Evolutionary conservation across 1,139 yeast genomes (phyloP), one percentile per base, ranked within the genome.

Genomic region (Suhomyces kunorum): DNA sequence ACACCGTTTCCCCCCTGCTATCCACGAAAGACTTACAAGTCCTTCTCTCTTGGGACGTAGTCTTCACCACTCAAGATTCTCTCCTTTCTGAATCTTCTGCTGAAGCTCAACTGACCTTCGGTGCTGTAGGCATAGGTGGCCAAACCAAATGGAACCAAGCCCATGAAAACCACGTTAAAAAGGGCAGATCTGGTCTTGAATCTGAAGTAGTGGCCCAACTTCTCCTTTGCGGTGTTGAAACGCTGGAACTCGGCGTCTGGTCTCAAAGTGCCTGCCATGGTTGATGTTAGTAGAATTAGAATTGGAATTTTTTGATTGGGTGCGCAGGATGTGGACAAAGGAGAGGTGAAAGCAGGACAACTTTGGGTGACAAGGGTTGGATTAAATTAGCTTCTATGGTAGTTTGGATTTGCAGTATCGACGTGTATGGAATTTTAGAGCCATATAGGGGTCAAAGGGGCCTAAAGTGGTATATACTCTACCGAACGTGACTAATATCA

Each of bases 11-110:
- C 30, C 4, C 8, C 13, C 8, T 12, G 12, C 8, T 5, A 2
- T 27, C 9, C 30, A 27, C 13, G 12, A 16, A 27, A 6, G 18
- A 11, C 23, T 55, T 59, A 69, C 60, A 71, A 69, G 51, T 71
- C 75, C 55, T 71, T 71, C 43, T 62, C 64, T 61, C 77, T 70
- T 48, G 77, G 77, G 42, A 62, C 64, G 50, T 71, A 72, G 28
- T 68, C 71, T 41, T 62, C 66, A 17, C 64, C 66, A 40, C 61
- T 55, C 50, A 70, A 62, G 13, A 72, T 59, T 20, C 63, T 61
- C 18, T 55, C 58, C 31, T 56, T 54, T 65, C 78, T 72, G 56
- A 61, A 70, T 36, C 49, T 56, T 55, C 73, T 62, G 50, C 49
- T 44, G 49, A 65, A 64, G 36, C 55, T 51, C 34, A 59, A 43